Base-by-base conservation (phyloP, 1,139 yeast species). In the Sugiyamaella pinicola region DNA sequence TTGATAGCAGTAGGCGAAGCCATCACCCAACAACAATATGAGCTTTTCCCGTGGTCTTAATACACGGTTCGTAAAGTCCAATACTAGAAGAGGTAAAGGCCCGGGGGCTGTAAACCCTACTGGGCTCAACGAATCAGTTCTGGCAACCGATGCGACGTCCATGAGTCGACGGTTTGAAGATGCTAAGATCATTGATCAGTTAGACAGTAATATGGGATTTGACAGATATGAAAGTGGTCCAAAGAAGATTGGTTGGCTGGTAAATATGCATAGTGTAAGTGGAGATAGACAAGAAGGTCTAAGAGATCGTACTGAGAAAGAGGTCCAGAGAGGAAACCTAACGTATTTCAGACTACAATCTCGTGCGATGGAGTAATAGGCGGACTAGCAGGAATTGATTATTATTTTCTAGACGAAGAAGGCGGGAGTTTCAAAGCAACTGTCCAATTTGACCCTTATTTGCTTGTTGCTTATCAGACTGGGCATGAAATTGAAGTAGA, bases 371-470 rank as follows among this genome's bases (percentile, higher is more conserved):
- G 80, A 24, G 74, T 76, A 47, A 66, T 79, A 15, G 74, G 82
- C 2, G 95, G 95, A 8, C 75, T 81, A 47, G 81, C 97, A 0
- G 99, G 93, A 3, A 97, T 93, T 3, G 98, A 93, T 65, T 90
- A 87, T 69, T 95, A 95, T 68, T 95, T 95, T 62, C 72, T 95
- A n/a, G 98, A 93, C 67, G 96, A 89, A 64, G 97, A 91, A 70
- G 99, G 99, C 42, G 99, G 98, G 2, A 83, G 88, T 35, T 95
- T 95, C 74, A 93, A 91, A 67, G 84, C 91, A 2, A 86, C 96
- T 0, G 71, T 87, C 17, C 85, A 81, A 56, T 88, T 81, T 66
- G 93, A 89, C 64, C 99, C 99, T 0, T 95, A 95, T 68, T 87
- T 95, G 66, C 80, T 85, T 52, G 72, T 95, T n/a, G 78, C 83